Percentiles rank a stretch among this genome's conserved stretches.
Evolutionary conservation across 2,329 filamentous ascomycete genomes (phyloP).

Genomic region (Ceratocystis colombiana): DNA sequence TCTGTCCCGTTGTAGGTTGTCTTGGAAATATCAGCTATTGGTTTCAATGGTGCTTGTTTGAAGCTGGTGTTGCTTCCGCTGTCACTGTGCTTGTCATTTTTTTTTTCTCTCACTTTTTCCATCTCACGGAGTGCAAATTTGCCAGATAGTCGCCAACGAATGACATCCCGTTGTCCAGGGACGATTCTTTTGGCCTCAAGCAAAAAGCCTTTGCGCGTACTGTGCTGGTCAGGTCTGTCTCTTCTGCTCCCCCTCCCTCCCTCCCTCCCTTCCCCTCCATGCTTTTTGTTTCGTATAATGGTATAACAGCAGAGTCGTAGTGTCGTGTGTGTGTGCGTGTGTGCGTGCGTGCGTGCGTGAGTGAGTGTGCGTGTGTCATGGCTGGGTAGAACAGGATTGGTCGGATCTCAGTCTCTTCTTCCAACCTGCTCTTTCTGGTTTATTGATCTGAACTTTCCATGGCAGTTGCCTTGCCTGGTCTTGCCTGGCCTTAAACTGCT

Average conservation of each 20-base stretch:
- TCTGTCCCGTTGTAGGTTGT: background rate
- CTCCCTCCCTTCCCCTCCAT: too few species aligned
- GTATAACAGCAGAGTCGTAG: background rate
- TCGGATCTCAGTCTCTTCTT: background rate
- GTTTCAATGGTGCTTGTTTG: background rate
- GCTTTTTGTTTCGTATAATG: background rate
- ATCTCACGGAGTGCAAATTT: background rate
- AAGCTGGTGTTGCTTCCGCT: background rate
- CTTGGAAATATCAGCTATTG: background rate
- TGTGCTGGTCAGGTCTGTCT: too few species aligned
- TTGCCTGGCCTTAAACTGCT: too few species aligned
- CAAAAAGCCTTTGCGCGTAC: too few species aligned
- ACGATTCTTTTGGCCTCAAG: too few species aligned
- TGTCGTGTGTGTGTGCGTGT: too few species aligned
- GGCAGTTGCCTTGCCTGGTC: background rate
- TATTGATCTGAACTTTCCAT: conserved; percentile 1
- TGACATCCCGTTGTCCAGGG: background rate
- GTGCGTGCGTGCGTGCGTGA: too few species aligned
- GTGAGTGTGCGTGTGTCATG: too few species aligned
- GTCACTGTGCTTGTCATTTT: background rate
- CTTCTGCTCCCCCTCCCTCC: too few species aligned
- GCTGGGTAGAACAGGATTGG: background rate
- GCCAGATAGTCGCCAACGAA: background rate
- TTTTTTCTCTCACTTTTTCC: background rate
- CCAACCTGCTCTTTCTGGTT: background rate